Evolutionary conservation across 2,329 filamentous ascomycete genomes (phyloP), one percentile per base, ranked within the genome.

Genomic region (Phialocephala sp.): DNA sequence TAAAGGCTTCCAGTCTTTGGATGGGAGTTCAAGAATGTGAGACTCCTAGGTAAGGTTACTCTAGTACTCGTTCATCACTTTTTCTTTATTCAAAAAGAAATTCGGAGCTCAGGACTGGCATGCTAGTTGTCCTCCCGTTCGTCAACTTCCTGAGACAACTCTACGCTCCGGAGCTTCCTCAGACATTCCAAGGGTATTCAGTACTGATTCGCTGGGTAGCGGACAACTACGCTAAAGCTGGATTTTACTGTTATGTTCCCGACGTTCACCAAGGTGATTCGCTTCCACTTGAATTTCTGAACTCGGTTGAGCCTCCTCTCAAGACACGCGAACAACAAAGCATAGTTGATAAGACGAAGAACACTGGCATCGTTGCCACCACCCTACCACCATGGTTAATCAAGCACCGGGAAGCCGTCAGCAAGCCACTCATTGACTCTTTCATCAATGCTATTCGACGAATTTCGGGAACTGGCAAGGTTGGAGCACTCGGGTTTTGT

Each of bases 401-500:
- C 32, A 79, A 75, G 66, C 80, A 82, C 69, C 75, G 79, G 36
- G 80, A 83, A 69, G 77, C 66, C 14, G 77, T 81, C 12, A 67
- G 76, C 4, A 77, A 78, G 62, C 80, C 80, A 0, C 62, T 82
- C n/a, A 79, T 82, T 63, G 78, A 80, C 39, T 75, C 74, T 52
- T 82, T 81, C 72, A 78, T 81, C 66, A 74, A 76, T 55, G 69
- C 77, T 22, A 73, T 82, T 5, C 73, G 78, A 27, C 70, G 69
- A 62, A 76, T 77, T 8, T 77, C 78, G 0, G 79, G 79, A 1
- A 80, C 78, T 4, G 70, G 78, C 5, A 79, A 78, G 59, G 74
- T 88, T 58, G 85, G 81, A 27, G 82, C 80, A 0, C 82, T 84
- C 0, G 87, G 86, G 0, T 88, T 86, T 76, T 66, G 85, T 77